Evolutionary conservation across 2,329 filamentous ascomycete genomes (phyloP).

Genomic region (Didymella arachidicola): DNA sequence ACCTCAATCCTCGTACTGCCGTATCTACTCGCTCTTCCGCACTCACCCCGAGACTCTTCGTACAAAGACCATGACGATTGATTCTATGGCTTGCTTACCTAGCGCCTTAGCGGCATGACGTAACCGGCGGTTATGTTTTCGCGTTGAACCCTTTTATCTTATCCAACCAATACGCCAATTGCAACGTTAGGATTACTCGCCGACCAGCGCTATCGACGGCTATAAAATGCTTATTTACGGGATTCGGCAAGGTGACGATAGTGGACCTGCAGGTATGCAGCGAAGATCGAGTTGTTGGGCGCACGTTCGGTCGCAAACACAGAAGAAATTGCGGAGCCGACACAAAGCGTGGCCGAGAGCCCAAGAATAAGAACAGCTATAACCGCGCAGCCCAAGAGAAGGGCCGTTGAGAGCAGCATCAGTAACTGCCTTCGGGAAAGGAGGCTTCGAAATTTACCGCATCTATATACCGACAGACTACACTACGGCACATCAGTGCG

Average conservation of each 20-base stretch:
- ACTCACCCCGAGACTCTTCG: not conserved
- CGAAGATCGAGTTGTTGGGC: conserved; percentile 2
- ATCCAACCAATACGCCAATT: conserved; percentile 5
- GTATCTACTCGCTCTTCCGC: not conserved
- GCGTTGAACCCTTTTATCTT: not conserved
- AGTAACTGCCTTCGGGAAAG: not conserved
- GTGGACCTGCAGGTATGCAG: not conserved
- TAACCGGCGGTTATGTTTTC: not conserved
- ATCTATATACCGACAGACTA: conserved; percentile 10
- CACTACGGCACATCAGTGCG: conserved; percentile 13
- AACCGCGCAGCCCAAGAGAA: not conserved
- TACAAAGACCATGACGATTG: not conserved
- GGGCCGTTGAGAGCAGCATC: not conserved
- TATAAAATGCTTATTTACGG: conserved; percentile 2
- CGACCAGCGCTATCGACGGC: conserved; percentile 2
- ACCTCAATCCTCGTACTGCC: not conserved
- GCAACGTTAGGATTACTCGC: not conserved
- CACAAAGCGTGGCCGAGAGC: conserved; percentile 7
- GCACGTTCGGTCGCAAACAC: conserved; percentile 12
- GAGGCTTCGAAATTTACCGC: conserved; percentile 5
- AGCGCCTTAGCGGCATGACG: conserved; percentile 12
- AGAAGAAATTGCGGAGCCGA: conserved; percentile 12
- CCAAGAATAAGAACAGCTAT: not conserved
- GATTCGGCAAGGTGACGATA: not conserved
- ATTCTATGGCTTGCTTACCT: conserved; percentile 3